These are phyloP conservation scores for Pichia sp. DNA, from an alignment of 1,139 yeast species.

Conservation along the genomic window DNA sequence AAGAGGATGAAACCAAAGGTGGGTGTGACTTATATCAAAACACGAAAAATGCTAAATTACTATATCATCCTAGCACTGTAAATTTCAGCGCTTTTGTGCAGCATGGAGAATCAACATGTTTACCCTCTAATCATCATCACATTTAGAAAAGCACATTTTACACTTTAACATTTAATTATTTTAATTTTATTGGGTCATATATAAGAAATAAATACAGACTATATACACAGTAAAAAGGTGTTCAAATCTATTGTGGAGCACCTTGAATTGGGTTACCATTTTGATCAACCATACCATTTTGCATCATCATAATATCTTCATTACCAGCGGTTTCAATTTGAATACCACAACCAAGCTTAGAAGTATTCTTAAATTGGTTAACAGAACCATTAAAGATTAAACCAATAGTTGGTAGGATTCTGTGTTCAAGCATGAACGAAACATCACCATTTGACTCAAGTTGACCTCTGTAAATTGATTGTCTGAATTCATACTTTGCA, in stretches of 20 bases:
- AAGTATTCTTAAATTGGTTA: constrained; percentile 80
- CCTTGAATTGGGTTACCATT: constrained; percentile 82
- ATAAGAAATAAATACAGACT: constrained; percentile 11
- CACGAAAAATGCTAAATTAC: no score
- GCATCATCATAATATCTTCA: constrained; percentile 71
- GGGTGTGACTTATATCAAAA: no score
- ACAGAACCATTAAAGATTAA: constrained; percentile 89
- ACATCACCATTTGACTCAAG: constrained; percentile 89
- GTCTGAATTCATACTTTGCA: constrained; percentile 97
- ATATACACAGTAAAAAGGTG: constrained; percentile 6
- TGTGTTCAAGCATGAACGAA: constrained; percentile 84
- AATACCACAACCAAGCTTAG: constrained; percentile 87
- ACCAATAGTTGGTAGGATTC: constrained; percentile 86
- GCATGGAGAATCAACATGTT: no score
- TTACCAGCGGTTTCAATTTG: constrained; percentile 94
- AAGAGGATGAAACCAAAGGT: no score
- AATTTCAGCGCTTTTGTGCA: no score
- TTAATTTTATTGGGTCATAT: constrained; percentile 7
- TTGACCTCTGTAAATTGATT: constrained; percentile 93
- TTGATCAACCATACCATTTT: constrained; percentile 72
- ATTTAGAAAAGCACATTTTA: no score
- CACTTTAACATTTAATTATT: background rate
- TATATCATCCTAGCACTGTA: no score
- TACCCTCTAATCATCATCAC: no score
- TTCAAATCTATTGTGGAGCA: constrained; percentile 37